A percentile compares a stretch with the other conserved stretches of the same genome.
phyloP scores from a whole-genome alignment of 73 alveolate genomes.

The Blepharisma japonicum region DNA sequence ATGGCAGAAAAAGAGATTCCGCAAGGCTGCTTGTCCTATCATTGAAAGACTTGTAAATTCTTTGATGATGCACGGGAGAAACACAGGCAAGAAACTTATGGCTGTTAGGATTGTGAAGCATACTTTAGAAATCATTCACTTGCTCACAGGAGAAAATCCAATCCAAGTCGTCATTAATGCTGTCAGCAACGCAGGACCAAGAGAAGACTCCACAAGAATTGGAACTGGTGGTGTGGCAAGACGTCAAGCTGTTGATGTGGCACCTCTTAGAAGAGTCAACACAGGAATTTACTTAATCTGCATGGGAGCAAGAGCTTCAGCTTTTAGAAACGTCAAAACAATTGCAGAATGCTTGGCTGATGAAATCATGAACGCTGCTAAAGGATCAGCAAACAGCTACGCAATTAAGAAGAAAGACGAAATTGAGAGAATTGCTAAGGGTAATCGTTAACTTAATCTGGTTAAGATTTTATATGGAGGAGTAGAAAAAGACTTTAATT shows the following conservation, averaged over 20 bases:
- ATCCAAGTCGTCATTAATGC: slow-evolving; percentile 94
- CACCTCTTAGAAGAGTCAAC: slow-evolving; percentile 99
- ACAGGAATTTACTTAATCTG: slow-evolving; percentile 93
- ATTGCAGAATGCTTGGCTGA: slow-evolving; percentile 98
- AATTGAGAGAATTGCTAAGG: slow-evolving; percentile 97
- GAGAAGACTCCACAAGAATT: slow-evolving; percentile 99
- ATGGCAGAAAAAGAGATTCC: slow-evolving; percentile 94
- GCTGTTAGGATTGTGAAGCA: slow-evolving; percentile 96
- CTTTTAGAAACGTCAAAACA: slow-evolving; percentile 96
- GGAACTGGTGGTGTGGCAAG: slow-evolving; percentile 99
- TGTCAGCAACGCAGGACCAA: slow-evolving; percentile 96
- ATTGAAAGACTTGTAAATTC: slow-evolving; percentile 95
- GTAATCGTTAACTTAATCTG: slow-evolving; percentile 75
- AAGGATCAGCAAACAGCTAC: slow-evolving; percentile 85
- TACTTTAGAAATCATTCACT: slow-evolving; percentile 95
- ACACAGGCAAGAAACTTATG: slow-evolving; percentile 98
- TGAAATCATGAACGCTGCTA: slow-evolving; percentile 95
- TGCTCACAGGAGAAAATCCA: slow-evolving; percentile 97
- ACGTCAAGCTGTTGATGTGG: slow-evolving; percentile 99
- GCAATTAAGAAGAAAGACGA: slow-evolving; percentile 99
- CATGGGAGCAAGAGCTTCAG: slow-evolving; percentile 94
- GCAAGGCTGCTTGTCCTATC: slow-evolving; percentile 98
- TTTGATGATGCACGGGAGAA: slow-evolving; percentile 97
- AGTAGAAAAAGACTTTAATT: too few species aligned
- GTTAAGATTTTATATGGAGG: too few species aligned